phyloP scores from a whole-genome alignment of 495 filamentous ascomycete species.

The Penicillium antarcticum region DNA sequence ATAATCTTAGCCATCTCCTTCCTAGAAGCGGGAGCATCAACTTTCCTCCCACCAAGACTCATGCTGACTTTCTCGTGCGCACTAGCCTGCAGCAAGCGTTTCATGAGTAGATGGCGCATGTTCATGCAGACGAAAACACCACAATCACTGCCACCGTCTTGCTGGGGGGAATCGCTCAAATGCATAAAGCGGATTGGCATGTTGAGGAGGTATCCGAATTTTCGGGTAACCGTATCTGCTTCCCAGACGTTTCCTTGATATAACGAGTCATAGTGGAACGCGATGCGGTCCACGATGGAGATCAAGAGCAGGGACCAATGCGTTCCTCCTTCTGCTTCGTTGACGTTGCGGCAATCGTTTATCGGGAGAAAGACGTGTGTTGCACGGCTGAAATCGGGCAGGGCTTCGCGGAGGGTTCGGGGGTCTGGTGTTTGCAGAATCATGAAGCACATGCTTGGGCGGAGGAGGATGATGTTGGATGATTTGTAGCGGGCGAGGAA shows the following conservation, averaged over 20 bases:
- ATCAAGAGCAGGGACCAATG: conserved; percentile 97
- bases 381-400: conserved; percentile 66
- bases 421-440: conserved; percentile 80
- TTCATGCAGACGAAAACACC: conserved; percentile 93
- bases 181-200: conserved; percentile 65
- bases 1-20: conserved; percentile 90
- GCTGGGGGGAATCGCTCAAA: conserved; percentile 81
- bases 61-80: conserved; percentile 83
- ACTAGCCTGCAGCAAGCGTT: conserved; percentile 72
- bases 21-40: conserved; percentile 71
- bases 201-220: conserved; percentile 63
- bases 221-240: conserved; percentile 59
- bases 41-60: conserved; percentile 75
- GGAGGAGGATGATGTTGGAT: conserved; percentile 85
- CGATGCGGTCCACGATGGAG: conserved; percentile 79
- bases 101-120: conserved; percentile 85
- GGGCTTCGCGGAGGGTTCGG: conserved; percentile 55
- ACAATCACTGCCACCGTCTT: conserved; percentile 90
- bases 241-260: conserved; percentile 70
- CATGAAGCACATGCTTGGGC: conserved; percentile 91
- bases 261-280: conserved; percentile 97
- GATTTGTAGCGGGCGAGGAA: conserved; percentile 69
- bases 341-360: conserved; percentile 79
- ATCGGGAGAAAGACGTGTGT: conserved; percentile 97
- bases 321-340: conserved; percentile 77